Base-by-base conservation (phyloP, 805 yeast genomes). In the Metschnikowia arizonensis region DNA sequence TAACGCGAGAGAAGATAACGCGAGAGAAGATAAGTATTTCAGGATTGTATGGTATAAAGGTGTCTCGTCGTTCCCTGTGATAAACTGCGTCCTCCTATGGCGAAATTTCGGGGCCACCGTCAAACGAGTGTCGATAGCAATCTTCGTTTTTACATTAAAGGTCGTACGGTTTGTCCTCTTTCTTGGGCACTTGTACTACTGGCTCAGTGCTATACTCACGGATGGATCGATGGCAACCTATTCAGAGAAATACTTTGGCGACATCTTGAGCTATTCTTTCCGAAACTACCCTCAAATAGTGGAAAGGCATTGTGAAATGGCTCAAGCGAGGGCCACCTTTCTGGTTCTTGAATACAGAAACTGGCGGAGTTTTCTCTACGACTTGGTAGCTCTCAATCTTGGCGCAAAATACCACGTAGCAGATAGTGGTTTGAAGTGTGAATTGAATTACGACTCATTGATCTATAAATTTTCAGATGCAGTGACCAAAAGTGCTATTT, bases 161-260 rank as follows among this genome's bases (percentile, higher is more conserved):
- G 9, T 48, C 3, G 12, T 47, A 10, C 50, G 51, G 8, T 45
- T 21, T 21, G 24, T 21, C 24, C 24, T 21, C 24, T 21, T 21
- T 6, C 24, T 21, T 21, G 24, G 24, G 24, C 24, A 21, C 24
- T 21, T 21, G 24, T 21, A 21, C 24, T 21, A 21, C 24, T 21
- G 24, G 24, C 24, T 58, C 24, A 46, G 46, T 39, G 33, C 52
- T 18, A 48, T 66, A 17, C 53, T 60, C 33, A 47, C 55, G 29
- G 60, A 56, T 36, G 62, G 65, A 21, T 60, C 63, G 44, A 49
- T 60, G 33, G 53, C 60, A 14, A 63, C 71, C 2, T 66, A 57
- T 42, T 58, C 68, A n/a, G 50, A 53, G 15, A 61, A 58, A 36
- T 61, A 60, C 35, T 46, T 63, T 26, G 33, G 47, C 21, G 72